These are phyloP conservation scores for Coemansia sp. DNA, from an alignment of 192 early-diverging fungal genomes.

Conservation along the genomic window DNA sequence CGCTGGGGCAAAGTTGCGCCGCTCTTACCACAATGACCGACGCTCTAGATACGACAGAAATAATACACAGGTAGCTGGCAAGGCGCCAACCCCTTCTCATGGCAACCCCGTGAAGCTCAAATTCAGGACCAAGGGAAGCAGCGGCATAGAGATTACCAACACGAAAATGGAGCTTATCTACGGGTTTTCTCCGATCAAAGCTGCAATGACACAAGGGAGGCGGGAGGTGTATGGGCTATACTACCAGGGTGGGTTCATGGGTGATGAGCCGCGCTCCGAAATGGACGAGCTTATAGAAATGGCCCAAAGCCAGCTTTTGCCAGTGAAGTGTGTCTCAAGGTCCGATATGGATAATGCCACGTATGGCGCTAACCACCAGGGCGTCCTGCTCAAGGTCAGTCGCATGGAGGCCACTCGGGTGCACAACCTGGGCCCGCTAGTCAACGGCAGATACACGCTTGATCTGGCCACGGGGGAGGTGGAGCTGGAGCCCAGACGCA, in stretches of 20 bases:
- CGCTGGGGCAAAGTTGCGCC: background rate
- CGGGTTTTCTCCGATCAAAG: slow-evolving; percentile 21
- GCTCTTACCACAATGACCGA: background rate
- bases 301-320: slow-evolving; percentile 16
- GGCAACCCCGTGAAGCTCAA: background rate
- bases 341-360: background rate
- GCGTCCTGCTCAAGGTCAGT: slow-evolving; percentile 19
- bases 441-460: slow-evolving; percentile 17
- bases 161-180: slow-evolving; percentile 30
- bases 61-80: background rate
- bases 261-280: slow-evolving; percentile 15
- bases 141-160: background rate
- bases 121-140: background rate
- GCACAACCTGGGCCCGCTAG: slow-evolving; percentile 3
- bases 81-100: background rate
- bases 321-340: background rate
- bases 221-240: slow-evolving; percentile 23
- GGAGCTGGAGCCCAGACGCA: slow-evolving; percentile 17
- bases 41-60: background rate
- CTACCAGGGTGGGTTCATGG: slow-evolving; percentile 8
- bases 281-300: background rate
- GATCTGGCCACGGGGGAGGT: background rate
- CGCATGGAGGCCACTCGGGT: background rate
- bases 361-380: slow-evolving; percentile 24
- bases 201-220: slow-evolving; percentile 24